Evolutionary conservation across 805 yeast genomes (phyloP).

Genomic region (Teunomyces atbi): DNA sequence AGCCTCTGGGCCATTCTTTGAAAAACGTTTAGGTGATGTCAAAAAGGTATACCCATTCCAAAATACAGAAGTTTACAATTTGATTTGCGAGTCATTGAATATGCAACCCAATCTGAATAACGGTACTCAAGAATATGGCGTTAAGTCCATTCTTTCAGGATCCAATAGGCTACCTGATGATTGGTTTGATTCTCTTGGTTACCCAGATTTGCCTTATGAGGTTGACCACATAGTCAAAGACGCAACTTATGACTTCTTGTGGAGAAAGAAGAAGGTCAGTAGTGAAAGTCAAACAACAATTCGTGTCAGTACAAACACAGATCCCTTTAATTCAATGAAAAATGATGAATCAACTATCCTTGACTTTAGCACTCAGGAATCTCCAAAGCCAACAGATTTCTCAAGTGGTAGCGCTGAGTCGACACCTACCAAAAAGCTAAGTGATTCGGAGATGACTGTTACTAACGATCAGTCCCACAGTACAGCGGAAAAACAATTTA

Average conservation of each 20-base stretch:
- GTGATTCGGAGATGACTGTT: background rate
- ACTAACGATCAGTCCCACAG: background rate
- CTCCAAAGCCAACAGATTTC: conserved; percentile 30
- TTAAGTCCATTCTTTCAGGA: conserved; percentile 18
- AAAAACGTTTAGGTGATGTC: conserved; percentile 26
- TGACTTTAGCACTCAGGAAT: conserved; percentile 12
- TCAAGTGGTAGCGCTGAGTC: conserved; percentile 5
- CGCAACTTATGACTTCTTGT: conserved; percentile 53
- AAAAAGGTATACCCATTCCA: conserved; percentile 58
- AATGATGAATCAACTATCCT: conserved; percentile 22
- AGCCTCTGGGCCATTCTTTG: conserved; percentile 79
- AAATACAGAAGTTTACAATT: conserved; percentile 71
- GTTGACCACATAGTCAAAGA: conserved; percentile 44
- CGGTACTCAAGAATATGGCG: conserved; percentile 37
- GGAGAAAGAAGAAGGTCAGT: conserved; percentile 17
- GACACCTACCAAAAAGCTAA: background rate
- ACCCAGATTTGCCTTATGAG: conserved; percentile 51
- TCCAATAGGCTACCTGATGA: conserved; percentile 31
- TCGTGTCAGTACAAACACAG: conserved; percentile 18
- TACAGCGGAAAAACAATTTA: background rate
- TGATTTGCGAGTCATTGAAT: conserved; percentile 64
- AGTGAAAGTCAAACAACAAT: conserved; percentile 10
- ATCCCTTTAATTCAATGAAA: conserved; percentile 23
- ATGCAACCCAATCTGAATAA: conserved; percentile 56
- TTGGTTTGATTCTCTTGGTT: conserved; percentile 49